A percentile compares a stretch with the other conserved stretches of the same genome.
Conservation (phyloP, 495 filamentous ascomycete genomes). For the Aspergillus kassunensis region DNA sequence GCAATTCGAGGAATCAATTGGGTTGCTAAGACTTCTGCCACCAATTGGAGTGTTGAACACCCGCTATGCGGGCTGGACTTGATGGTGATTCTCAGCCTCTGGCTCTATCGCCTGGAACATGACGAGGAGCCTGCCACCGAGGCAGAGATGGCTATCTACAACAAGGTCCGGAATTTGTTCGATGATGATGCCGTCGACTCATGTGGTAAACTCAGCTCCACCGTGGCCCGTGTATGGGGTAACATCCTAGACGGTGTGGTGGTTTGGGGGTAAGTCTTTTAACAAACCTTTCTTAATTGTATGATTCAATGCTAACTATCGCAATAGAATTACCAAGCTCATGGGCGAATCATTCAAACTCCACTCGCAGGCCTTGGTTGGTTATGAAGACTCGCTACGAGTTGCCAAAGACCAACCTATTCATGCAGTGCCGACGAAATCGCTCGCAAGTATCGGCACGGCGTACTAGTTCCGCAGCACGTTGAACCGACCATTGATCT, state of each 20-base stretch:
- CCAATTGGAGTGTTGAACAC: constrained; percentile 99
- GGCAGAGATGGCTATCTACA: constrained; percentile 91
- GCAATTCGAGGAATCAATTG: constrained; percentile 93
- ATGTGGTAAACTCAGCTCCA: constrained; percentile 83
- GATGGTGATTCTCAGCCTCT: constrained; percentile 97
- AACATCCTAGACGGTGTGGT: constrained; percentile 98
- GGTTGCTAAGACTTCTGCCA: constrained; percentile 93
- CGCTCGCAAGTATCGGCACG: constrained; percentile 44
- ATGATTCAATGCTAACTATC: constrained; percentile 42
- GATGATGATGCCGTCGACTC: constrained; percentile 81
- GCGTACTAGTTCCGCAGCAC: constrained; percentile 34
- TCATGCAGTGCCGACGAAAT: constrained; percentile 43
- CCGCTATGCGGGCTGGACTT: constrained; percentile 94
- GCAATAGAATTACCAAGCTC: constrained; percentile 81
- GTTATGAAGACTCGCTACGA: constrained; percentile 77
- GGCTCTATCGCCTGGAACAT: constrained; percentile 98
- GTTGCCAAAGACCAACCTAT: constrained; percentile 46
- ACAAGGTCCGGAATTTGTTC: constrained; percentile 88
- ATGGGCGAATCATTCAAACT: constrained; percentile 99
- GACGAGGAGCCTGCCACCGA: constrained; percentile 91
- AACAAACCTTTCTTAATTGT: neutral
- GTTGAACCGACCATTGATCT: neutral
- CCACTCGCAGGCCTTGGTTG: constrained; percentile 87
- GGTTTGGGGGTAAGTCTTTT: constrained; percentile 80
- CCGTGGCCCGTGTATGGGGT: constrained; percentile 93